Base-by-base conservation (phyloP, 2,329 filamentous ascomycete genomes). In the Amesomyces nigricolor region DNA sequence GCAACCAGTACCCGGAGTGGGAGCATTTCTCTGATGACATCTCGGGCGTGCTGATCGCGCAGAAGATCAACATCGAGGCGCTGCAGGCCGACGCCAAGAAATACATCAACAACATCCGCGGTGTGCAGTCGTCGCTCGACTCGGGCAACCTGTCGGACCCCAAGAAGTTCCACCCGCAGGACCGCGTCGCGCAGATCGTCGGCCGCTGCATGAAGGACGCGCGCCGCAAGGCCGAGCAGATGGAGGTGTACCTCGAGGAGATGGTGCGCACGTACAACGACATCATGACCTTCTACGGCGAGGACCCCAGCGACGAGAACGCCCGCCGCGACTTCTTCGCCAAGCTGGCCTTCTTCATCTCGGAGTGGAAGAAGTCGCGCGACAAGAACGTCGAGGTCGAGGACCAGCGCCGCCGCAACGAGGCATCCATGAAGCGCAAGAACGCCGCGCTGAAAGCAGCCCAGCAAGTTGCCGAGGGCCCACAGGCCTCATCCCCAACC, bases 201-300 rank as follows among this genome's bases (percentile, higher is more conserved):
- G 90, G 96, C 72, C 81, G 92, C 50, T 86, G 82, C 62, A 97
- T 99, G 92, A 97, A 96, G 75, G 94, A 99, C 63, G 94, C 94
- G 17, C 79, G 94, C 59, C 82, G 92, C 65, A 99, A 97, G 76
- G 91, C 94, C 2, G 92, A 96, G 71, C 94, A 97, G 75, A 88
- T 97, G 85, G 82, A 89, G 68, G 77, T 97, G 19, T 96, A 95
- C 70, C 76, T 97, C 46, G 91, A 96, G 62, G 91, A 96, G 69
- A 96, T 96, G 89, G 78, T 83, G 63, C 85, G 88, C 67, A 88
- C 87, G 0, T 97, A 92, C 75, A 88, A 96, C 67, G 91, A 96
- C 68, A 96, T 97, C 64, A 91, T 97, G 86, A 81, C 86, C 5
- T 96, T 96, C 73, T 97, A 96, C 68, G 94, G 94, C 62, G 94